Conservation (phyloP, 2,329 filamentous ascomycete species). For the Cladophialophora bantiana region DNA sequence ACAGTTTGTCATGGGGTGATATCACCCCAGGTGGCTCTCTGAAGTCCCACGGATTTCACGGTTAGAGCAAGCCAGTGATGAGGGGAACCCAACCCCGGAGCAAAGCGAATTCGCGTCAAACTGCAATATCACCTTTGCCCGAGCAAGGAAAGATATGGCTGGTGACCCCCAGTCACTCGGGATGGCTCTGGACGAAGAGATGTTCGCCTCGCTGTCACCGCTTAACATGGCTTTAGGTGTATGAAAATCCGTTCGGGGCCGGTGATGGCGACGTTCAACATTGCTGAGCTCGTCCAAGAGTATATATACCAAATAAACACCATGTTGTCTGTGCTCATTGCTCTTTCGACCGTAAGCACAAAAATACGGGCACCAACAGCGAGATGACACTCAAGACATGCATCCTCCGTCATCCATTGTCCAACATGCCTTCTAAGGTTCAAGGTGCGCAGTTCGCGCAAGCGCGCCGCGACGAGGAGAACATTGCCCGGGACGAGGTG, state of each 20-base stretch:
- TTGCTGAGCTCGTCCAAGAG: background rate
- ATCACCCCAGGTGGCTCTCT: background rate
- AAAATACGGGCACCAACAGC: background rate
- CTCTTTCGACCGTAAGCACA: background rate
- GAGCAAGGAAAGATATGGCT: background rate
- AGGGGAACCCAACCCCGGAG: background rate
- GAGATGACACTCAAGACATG: background rate
- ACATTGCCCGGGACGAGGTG: background rate
- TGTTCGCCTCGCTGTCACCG: background rate
- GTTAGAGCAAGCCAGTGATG: background rate
- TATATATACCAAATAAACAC: background rate
- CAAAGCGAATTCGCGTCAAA: background rate
- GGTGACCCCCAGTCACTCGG: background rate
- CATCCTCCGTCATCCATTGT: background rate
- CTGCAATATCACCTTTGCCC: background rate
- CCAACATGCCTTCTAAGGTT: background rate
- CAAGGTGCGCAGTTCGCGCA: background rate
- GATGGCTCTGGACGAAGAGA: background rate
- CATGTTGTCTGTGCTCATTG: background rate
- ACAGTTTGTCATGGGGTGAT: background rate
- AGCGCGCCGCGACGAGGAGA: conserved; percentile 5
- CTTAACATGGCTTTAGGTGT: background rate
- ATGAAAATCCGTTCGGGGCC: background rate
- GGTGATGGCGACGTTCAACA: background rate
- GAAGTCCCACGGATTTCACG: background rate